Evolutionary conservation across 345 rosid genomes (phyloP).

Genomic region (Eutrema yunnanense): DNA sequence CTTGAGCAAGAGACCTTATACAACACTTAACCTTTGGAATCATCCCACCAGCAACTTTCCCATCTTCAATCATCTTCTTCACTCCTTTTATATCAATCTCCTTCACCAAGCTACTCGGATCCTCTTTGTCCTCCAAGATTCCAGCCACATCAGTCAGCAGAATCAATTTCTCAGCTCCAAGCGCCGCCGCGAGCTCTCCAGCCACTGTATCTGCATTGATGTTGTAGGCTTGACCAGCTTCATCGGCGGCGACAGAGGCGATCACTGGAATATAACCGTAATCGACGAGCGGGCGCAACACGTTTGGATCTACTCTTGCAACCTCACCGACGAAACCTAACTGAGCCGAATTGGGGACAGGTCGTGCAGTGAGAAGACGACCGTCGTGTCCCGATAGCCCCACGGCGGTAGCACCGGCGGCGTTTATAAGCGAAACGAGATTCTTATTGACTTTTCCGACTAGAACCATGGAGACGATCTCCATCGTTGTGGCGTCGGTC

Average conservation of each 20-base stretch:
- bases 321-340: constrained; percentile 91
- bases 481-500: constrained; percentile 88
- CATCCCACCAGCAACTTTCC: constrained; percentile 87
- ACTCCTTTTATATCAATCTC: constrained; percentile 83
- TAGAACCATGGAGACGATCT: constrained; percentile 91
- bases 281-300: constrained; percentile 50
- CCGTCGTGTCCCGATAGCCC: constrained; percentile 91
- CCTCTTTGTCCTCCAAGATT: constrained; percentile 53
- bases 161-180: constrained; percentile 88
- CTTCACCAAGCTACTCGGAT: constrained; percentile 69
- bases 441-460: constrained; percentile 85
- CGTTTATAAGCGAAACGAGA: constrained; percentile 67
- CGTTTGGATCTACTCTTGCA: constrained; percentile 53
- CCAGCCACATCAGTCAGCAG: constrained; percentile 86
- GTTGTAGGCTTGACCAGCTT: constrained; percentile 66
- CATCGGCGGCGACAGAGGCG: constrained; percentile 87
- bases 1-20: constrained; percentile 75
- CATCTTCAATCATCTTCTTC: constrained; percentile 67
- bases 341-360: constrained; percentile 57
- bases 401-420: constrained; percentile 82
- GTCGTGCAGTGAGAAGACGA: constrained; percentile 73
- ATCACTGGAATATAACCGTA: constrained; percentile 78
- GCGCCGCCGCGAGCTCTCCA: constrained; percentile 88
- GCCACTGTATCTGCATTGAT: constrained; percentile 95
- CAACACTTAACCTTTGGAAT: constrained; percentile 92